Evolutionary conservation across 768 basidiomycete species (phyloP), one percentile per base, ranked within the genome.

Genomic region (Clitopilus passeckerianus): DNA sequence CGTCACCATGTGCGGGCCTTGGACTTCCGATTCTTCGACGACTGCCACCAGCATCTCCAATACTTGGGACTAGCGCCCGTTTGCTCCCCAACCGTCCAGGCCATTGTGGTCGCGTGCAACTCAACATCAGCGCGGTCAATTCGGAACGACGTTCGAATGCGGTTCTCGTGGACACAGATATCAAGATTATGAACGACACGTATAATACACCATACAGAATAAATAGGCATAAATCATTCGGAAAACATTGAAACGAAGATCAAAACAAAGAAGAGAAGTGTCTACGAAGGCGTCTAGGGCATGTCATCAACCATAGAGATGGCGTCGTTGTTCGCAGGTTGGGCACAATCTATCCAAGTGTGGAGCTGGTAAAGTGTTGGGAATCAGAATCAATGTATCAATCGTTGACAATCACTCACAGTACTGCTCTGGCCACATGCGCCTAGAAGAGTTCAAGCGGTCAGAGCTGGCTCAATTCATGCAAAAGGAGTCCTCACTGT

Each of bases 371-470:
- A 14, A 55, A 24, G 54, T 18, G 10, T 10, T 33, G 22, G 24
- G 14, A 37, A 34, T 50, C 30, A 16, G 33, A 8, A 33, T 33
- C 23, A 27, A 10, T 34, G 27, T 14, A 34, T 34, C 10, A 15
- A 33, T 33, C 16, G 30, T 50, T 22, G 50, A 54, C 14, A 20
- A 46, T 14, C 12, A 50, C 68, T 61, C 23, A 71, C 70, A 63
- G 27, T 68, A 66, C 15, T 68, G 66, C 37, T 71, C 67, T 8
- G 70, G 70, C 20, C n/a, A 67, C 37, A 43, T 57, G 27, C 62
- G 70, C 50, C 70, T 71, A 54, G 33, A 35, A 34, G 35, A 46
- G 41, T 6, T 33, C 30, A 24, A 34, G 67, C 24, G 2, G 54
- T 55, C 30, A 55, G 54, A 30, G 6, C n/a, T 18, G 9, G 27